These are phyloP conservation scores for Endogone sp. DNA, from an alignment of 192 early-diverging fungal genomes.

Conservation along the genomic window DNA sequence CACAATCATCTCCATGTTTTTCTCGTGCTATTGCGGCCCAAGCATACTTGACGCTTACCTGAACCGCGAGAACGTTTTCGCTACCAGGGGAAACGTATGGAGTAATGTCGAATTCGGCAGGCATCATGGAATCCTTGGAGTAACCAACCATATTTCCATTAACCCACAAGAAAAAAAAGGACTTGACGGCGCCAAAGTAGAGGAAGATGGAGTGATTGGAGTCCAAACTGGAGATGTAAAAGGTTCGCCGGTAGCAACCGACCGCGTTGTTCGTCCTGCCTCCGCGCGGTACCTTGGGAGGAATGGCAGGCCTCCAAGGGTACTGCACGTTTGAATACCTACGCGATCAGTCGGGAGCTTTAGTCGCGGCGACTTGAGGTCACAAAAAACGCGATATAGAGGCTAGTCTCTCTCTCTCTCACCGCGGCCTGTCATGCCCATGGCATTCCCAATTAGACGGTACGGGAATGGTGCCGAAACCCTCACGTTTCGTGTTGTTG, in stretches of 20 bases:
- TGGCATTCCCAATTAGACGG: conserved; percentile 12
- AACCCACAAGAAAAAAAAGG: conserved; percentile 11
- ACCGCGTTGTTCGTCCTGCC: conserved; percentile 3
- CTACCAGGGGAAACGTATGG: background rate
- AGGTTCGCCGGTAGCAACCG: conserved; percentile 9
- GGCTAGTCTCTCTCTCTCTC: too few relatives aligned
- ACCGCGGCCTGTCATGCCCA: conserved; percentile 12
- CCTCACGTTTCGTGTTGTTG: background rate
- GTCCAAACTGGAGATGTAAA: conserved; percentile 1
- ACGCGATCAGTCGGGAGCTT: too few relatives aligned
- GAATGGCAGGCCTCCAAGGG: background rate
- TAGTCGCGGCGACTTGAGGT: too few relatives aligned
- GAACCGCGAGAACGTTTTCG: conserved; percentile 6
- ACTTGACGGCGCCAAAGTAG: conserved; percentile 11
- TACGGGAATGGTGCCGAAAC: conserved; percentile 4
- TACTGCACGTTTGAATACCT: background rate
- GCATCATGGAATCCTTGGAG: conserved; percentile 14
- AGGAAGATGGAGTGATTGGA: conserved; percentile 2
- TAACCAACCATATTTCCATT: conserved; percentile 10
- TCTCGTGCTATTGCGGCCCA: too few relatives aligned
- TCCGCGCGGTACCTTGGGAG: conserved; percentile 1
- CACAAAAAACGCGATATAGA: too few relatives aligned
- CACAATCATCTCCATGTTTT: too few relatives aligned
- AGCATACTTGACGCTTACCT: too few relatives aligned
- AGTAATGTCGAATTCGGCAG: conserved; percentile 12